Percentiles rank a stretch among this genome's conserved stretches.
phyloP scores from a whole-genome alignment of 805 yeast species.

The Cyberlindnera japonica region DNA sequence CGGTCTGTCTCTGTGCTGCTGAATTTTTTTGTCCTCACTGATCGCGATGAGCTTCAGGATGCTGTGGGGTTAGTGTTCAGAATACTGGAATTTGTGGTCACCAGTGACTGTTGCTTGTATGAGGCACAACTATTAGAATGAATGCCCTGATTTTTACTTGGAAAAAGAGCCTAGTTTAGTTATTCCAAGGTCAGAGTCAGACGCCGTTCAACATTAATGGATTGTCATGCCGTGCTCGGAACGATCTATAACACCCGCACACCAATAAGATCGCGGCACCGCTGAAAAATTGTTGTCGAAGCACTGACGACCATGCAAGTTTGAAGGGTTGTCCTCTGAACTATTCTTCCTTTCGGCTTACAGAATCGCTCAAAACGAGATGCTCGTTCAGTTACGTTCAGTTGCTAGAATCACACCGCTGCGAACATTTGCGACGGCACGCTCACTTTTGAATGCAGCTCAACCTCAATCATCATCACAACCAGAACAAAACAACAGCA shows the following conservation, averaged over 20 bases:
- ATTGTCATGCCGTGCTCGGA: too few species aligned
- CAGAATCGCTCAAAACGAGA: neutral
- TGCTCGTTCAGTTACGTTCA: slow-evolving; percentile 10
- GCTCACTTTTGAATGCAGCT: slow-evolving; percentile 3
- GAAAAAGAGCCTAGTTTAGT: too few species aligned
- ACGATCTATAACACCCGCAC: neutral
- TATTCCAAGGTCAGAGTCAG: too few species aligned
- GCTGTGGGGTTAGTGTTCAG: too few species aligned
- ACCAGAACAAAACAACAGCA: neutral
- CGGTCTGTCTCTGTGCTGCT: neutral
- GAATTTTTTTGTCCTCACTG: slow-evolving; percentile 2
- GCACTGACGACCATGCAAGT: neutral
- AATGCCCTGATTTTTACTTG: too few species aligned
- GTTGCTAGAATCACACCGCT: slow-evolving; percentile 4
- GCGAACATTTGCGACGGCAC: slow-evolving; percentile 10
- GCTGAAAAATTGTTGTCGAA: slow-evolving; percentile 5
- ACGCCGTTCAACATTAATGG: too few species aligned
- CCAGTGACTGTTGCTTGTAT: too few species aligned
- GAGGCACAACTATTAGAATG: too few species aligned
- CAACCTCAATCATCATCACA: slow-evolving; percentile 4
- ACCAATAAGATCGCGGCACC: neutral
- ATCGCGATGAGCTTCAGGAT: slow-evolving; percentile 2
- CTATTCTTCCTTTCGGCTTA: neutral
- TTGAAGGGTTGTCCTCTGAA: neutral
- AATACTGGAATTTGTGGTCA: too few species aligned